Evolutionary conservation across 2,329 filamentous ascomycete species (phyloP), one percentile per base, ranked within the genome.

Genomic region (Hypocreales sp.): DNA sequence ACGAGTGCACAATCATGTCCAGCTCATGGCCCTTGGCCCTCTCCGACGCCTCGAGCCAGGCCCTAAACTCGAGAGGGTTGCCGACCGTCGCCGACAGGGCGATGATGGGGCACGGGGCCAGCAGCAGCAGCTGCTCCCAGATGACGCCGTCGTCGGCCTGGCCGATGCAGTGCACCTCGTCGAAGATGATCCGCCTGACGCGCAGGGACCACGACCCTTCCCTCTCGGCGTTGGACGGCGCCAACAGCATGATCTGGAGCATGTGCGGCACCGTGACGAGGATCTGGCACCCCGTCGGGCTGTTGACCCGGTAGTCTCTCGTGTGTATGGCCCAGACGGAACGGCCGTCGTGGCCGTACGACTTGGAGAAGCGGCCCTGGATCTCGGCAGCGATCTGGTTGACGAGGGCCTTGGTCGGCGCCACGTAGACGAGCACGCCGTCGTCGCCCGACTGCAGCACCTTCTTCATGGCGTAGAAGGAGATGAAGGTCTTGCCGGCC

Each of bases 301-400:
- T 80, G 47, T 86, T 83, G 47, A 86, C 71, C 5, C 75, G 61
- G 41, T 79, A 73, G 42, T 87, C 79, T 26, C 78, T 55, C 0
- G 79, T 84, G 39, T 84, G 74, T 25, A 87, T 83, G 0, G 70
- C 77, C 79, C 79, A 87, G 0, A 86, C 73, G 0, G 72, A 79
- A 38, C 72, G 72, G 1, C 67, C 72, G 5, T 55, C 58, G 20
- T 71, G 61, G 16, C 59, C 58, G 46, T 72, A 72, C 2, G 51
- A 58, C 49, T 86, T 87, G 0, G 65, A 70, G 42, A 82, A 87
- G 5, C 77, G 66, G 5, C 72, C 79, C 44, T 82, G 72, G 11
- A 86, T 61, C 49, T 86, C 79, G 1, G 79, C 79, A 2, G 78
- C 79, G 36, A 87, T 84, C 46, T 87, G 80, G 44, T 86, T 86